phyloP scores from a whole-genome alignment of 176 grass and related monocot genomes.

The Phoenix dactylifera region DNA sequence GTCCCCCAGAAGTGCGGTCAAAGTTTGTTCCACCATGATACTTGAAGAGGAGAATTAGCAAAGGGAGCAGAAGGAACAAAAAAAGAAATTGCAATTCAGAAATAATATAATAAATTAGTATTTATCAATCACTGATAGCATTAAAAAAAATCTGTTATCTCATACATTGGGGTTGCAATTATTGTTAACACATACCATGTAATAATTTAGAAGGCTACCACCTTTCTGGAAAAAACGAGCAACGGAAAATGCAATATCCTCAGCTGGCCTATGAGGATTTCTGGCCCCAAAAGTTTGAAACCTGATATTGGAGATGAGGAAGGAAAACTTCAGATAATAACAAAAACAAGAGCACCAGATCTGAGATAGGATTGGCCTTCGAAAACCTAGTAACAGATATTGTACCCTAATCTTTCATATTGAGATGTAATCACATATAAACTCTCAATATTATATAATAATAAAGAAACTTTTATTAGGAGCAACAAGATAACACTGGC shows the following conservation, averaged over 20 bases:
- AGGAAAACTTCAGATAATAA: background rate
- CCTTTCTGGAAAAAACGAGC: constrained; percentile 93
- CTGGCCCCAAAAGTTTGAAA: constrained; percentile 87
- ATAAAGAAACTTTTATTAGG: no score
- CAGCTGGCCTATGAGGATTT: constrained; percentile 85
- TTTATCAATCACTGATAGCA: no score
- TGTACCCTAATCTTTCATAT: no score
- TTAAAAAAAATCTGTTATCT: background rate
- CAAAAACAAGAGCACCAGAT: no score
- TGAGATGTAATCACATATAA: no score
- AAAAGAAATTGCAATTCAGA: background rate
- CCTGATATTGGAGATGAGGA: constrained; percentile 40
- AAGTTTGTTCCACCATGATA: constrained; percentile 98
- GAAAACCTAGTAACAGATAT: no score
- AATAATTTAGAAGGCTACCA: constrained; percentile 89
- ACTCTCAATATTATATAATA: no score
- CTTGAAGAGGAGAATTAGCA: constrained; percentile 26
- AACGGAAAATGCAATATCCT: constrained; percentile 93
- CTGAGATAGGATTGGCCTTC: no score
- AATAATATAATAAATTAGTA: no score
- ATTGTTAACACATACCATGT: constrained; percentile 47
- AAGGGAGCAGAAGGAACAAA: background rate
- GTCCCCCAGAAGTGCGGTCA: constrained; percentile 86
- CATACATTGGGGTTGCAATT: background rate
- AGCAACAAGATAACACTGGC: no score